Evolutionary conservation across 2,329 filamentous ascomycete genomes (phyloP).

Genomic region (Colletotrichum cereale): DNA sequence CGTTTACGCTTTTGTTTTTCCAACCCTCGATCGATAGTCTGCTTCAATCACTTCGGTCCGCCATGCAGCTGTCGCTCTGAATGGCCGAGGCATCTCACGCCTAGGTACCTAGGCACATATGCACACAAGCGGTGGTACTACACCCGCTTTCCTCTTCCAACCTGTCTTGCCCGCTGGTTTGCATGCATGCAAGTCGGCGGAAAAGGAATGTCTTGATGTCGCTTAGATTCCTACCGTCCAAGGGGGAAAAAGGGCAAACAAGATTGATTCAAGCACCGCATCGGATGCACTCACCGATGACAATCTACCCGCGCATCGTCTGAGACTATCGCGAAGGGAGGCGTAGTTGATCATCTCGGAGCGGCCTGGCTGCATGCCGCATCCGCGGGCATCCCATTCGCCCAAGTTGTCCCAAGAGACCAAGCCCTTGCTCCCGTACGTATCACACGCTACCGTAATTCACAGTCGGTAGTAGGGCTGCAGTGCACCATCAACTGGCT

Average conservation of each 20-base stretch:
- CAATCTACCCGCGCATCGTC: slow-evolving; percentile 35
- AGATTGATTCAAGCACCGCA: slow-evolving; percentile 13
- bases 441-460: slow-evolving; percentile 23
- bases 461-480: slow-evolving; percentile 38
- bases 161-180: slow-evolving; percentile 18
- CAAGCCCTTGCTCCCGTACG: slow-evolving; percentile 19
- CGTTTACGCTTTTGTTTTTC: slow-evolving; percentile 9
- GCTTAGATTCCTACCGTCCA: slow-evolving; percentile 20
- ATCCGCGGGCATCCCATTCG: slow-evolving; percentile 36
- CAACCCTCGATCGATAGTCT: slow-evolving; percentile 18
- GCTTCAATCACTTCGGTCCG: slow-evolving; percentile 2
- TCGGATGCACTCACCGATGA: slow-evolving; percentile 4
- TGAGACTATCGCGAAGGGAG: slow-evolving; percentile 21
- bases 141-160: slow-evolving; percentile 27
- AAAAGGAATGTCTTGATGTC: slow-evolving; percentile 26
- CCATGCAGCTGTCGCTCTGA: slow-evolving; percentile 1
- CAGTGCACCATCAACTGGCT: slow-evolving; percentile 36
- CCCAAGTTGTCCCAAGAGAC: slow-evolving; percentile 9
- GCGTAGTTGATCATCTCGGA: slow-evolving; percentile 36
- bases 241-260: slow-evolving; percentile 15
- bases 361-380: slow-evolving; percentile 35
- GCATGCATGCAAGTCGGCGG: slow-evolving; percentile 3
- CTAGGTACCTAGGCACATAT: slow-evolving; percentile 13
- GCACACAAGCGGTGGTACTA: slow-evolving; percentile 3
- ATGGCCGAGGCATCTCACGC: slow-evolving; percentile 8